Conservation (phyloP, 1,139 yeast species). For the Suhomyces bolitotheri region DNA sequence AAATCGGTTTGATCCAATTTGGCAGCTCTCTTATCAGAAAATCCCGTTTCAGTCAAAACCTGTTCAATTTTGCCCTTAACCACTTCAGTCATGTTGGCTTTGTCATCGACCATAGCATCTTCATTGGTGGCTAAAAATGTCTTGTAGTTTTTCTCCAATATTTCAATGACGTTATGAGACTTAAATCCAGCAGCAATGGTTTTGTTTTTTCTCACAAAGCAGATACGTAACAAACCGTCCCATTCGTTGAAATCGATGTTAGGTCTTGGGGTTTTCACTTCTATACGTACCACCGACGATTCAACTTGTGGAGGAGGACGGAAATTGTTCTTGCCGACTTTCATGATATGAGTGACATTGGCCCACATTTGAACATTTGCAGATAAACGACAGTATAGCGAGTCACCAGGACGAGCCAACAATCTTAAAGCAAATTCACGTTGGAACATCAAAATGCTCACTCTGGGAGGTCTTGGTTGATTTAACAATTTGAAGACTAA, state of each 20-base stretch:
- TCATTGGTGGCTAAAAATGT: conserved; percentile 65
- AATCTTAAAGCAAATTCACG: conserved; percentile 93
- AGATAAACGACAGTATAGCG: conserved; percentile 85
- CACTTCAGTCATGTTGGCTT: conserved; percentile 40
- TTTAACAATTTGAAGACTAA: conserved; percentile 87
- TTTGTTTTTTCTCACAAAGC: conserved; percentile 90
- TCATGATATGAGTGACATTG: conserved; percentile 95
- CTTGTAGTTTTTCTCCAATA: conserved; percentile 85
- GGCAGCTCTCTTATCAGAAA: conserved; percentile 85
- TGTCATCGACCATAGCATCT: conserved; percentile 53
- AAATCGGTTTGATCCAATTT: conserved; percentile 96
- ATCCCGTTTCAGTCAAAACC: conserved; percentile 76
- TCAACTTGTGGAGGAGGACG: conserved; percentile 99
- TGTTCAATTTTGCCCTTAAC: conserved; percentile 60
- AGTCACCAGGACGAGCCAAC: conserved; percentile 93
- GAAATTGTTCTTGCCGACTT: conserved; percentile 94
- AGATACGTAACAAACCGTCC: conserved; percentile 92
- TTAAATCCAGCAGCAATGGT: conserved; percentile 93
- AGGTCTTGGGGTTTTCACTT: conserved; percentile 89
- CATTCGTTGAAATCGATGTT: conserved; percentile 90
- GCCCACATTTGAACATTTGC: conserved; percentile 99
- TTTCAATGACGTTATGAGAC: conserved; percentile 75
- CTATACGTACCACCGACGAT: conserved; percentile 91
- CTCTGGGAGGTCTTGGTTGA: conserved; percentile 93
- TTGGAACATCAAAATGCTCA: conserved; percentile 95